Evolutionary conservation across 495 filamentous ascomycete species (phyloP), one percentile per base, ranked within the genome.

Genomic region (Tirmania nivea): DNA sequence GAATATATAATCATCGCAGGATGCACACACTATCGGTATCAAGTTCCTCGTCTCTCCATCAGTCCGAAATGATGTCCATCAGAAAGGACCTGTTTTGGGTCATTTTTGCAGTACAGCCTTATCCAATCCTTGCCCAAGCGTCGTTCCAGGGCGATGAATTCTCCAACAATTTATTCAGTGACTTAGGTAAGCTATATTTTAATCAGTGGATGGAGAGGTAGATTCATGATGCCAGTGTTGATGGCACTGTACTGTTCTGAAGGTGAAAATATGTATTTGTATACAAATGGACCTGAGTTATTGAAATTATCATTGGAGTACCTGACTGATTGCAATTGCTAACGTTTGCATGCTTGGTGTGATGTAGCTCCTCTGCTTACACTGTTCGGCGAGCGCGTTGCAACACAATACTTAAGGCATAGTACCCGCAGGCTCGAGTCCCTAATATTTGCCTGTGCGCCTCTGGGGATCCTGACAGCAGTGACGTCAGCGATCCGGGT

Each of bases 121-220:
- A 25, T 25, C 25, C 5, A 25, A 25, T 25, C 5, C 25, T 25
- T 25, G 25, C 25, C 5, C 25, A 25, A 25, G 5, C 25, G 25
- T 25, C 25, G 1, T 25, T 25, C 25, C 25, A 25, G 25, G 55
- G 55, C 5, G 55, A 57, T 5, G 56, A 57, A 11, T 54, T 57
- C 19, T 57, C 56, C 8, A 57, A 57, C 48, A 57, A 57, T 16
- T 37, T 57, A 16, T 55, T 57, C 17, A 55, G 48, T 42, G 56
- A 55, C 21, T 50, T 58, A 36, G 56, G 56, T 55, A 21, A 39
- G 47, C 35, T 16, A 14, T 19, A 50, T 20, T 8, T 10, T 49
- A 12, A 10, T 21, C 17, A 49, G 10, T 10, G 9, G 10, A 10
- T 49, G 10, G 10, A 12, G 21, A 49, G 17, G 10, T 49, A 19